Conservation (phyloP, 768 basidiomycete species). For the Coprinellus micaceus region DNA sequence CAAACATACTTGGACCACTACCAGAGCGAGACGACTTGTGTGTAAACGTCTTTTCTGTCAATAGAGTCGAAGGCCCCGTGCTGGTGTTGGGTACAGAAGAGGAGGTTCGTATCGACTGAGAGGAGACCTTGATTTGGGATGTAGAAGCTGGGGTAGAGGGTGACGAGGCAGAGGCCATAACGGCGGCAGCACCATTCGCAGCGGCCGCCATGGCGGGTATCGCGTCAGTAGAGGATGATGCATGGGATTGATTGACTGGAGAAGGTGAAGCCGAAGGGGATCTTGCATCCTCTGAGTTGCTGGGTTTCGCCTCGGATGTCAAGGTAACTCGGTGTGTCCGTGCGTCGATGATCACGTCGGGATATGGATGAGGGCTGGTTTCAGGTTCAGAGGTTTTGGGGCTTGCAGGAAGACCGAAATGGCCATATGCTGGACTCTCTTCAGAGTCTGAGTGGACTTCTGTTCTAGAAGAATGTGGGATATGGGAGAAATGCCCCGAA, state of each 20-base stretch:
- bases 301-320: slow-evolving; percentile 7
- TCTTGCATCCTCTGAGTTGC: background rate
- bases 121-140: slow-evolving; percentile 11
- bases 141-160: slow-evolving; percentile 6
- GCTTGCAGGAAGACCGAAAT: background rate
- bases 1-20: slow-evolving; percentile 63
- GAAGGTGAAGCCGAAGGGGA: background rate
- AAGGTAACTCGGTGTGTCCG: slow-evolving; percentile 27
- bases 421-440: background rate
- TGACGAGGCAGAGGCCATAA: slow-evolving; percentile 2
- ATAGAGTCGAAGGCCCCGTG: background rate
- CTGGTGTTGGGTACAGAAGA: slow-evolving; percentile 7
- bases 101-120: slow-evolving; percentile 3
- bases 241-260: background rate
- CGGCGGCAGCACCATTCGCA: background rate
- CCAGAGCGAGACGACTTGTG: slow-evolving; percentile 49
- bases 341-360: slow-evolving; percentile 42
- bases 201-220: background rate
- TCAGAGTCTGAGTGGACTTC: slow-evolving; percentile 18
- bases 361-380: slow-evolving; percentile 27
- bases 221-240: slow-evolving; percentile 1
- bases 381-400: background rate
- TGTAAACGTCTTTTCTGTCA: slow-evolving; percentile 24
- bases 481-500: slow-evolving; percentile 37
- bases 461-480: slow-evolving; percentile 30